Evolutionary conservation across 78 protist species (phyloP).

Genomic region (Dictyostelium citrinum): DNA sequence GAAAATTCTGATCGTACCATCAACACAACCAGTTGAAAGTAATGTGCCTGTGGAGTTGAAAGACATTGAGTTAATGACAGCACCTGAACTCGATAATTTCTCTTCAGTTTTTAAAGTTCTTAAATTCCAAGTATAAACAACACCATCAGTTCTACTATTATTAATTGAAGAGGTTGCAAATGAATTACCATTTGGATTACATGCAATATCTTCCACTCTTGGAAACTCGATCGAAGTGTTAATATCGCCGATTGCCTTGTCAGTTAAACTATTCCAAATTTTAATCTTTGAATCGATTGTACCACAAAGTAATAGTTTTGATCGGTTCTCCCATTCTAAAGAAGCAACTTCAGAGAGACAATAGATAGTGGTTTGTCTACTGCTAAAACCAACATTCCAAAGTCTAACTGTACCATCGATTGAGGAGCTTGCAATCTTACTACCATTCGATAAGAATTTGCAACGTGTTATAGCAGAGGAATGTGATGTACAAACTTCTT

Average conservation of each 20-base stretch:
- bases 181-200: constrained; percentile 75
- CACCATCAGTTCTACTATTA: constrained; percentile 23
- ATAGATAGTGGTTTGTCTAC: constrained; percentile 58
- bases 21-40: constrained; percentile 64
- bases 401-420: constrained; percentile 69
- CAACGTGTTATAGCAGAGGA: constrained; percentile 54
- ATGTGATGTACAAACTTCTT: constrained; percentile 51
- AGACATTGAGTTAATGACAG: constrained; percentile 54
- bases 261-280: constrained; percentile 49
- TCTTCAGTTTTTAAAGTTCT: constrained; percentile 66
- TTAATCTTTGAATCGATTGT: constrained; percentile 74
- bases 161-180: constrained; percentile 40
- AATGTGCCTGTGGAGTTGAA: constrained; percentile 43
- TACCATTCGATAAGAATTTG: constrained; percentile 60
- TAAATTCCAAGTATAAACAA: constrained; percentile 60
- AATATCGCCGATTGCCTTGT: constrained; percentile 73
- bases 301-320: constrained; percentile 46
- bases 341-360: constrained; percentile 63
- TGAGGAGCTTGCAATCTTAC: constrained; percentile 60
- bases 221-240: constrained; percentile 54
- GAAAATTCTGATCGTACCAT: constrained; percentile 62
- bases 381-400: constrained; percentile 52
- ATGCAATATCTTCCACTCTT: constrained; percentile 62
- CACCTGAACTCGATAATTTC: constrained; percentile 16
- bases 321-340: constrained; percentile 57